These are phyloP conservation scores for Sporothrix humicola DNA, from an alignment of 2,329 filamentous ascomycete genomes.

Conservation along the genomic window DNA sequence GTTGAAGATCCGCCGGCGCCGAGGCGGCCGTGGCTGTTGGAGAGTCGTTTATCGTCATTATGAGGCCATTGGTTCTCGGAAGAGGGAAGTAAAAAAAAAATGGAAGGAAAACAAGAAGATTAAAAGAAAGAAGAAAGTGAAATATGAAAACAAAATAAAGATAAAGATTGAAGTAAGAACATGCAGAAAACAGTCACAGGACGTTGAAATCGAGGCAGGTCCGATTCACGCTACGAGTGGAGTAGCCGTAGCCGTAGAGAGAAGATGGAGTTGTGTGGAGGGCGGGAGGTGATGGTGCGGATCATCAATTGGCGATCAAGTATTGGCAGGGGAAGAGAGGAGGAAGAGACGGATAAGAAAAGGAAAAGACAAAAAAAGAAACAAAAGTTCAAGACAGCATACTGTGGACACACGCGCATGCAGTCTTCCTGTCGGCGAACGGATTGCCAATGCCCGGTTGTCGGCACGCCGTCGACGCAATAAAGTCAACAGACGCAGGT, in stretches of 20 bases:
- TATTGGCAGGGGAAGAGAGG: not conserved
- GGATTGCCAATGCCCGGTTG: not conserved
- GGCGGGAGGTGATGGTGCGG: not conserved
- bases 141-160: not conserved
- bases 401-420: not conserved
- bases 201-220: constrained; percentile 4
- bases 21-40: not conserved
- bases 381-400: not conserved
- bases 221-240: not conserved
- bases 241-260: not conserved
- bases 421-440: not conserved
- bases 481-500: not conserved
- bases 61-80: not conserved
- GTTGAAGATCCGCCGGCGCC: constrained; percentile 12
- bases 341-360: not conserved
- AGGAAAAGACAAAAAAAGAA: not conserved
- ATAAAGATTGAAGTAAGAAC: not conserved
- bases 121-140: not conserved
- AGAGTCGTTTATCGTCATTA: not conserved
- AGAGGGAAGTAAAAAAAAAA: not conserved
- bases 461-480: not conserved
- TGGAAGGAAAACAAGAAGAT: not conserved
- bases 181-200: not conserved
- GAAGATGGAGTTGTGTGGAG: not conserved
- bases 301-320: not conserved